Evolutionary conservation across 1,284 basidiomycete species (phyloP), one percentile per base, ranked within the genome.

Genomic region (Testicularia cyperi): DNA sequence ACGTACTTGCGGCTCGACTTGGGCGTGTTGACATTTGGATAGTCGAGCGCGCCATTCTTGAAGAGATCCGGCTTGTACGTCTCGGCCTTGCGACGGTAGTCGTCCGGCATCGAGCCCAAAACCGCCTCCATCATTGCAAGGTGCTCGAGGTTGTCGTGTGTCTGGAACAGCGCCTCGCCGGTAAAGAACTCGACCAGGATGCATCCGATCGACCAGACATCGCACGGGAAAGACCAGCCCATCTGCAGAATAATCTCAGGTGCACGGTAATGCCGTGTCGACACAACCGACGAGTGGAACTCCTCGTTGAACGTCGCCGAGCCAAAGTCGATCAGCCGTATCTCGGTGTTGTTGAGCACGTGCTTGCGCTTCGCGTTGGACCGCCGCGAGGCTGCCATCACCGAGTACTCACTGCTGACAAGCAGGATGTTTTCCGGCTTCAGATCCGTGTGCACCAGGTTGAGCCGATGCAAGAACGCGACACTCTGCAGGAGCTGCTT

Each of bases 81-180:
- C 77, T 77, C 74, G 34, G 80, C 81, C 38, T 77, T 77, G 16
- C 79, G 75, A 2, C 78, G 65, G 77, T 94, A 91, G 5, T 86
- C 84, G 33, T 87, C 85, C 0, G 92, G 91, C 86, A 98, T 92
- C 78, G 86, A 88, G 53, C 94, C 95, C 85, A 98, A 94, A 25
- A 98, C 95, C 65, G 88, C 86, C 78, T 98, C 92, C 95, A 99
- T 99, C 95, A 98, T 99, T 31, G 95, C 95, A 6, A 99, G 84
- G 77, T 99, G 95, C 46, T 98, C 95, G 10, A 98, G 83, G 77
- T 98, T 98, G 79, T 98, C 94, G 75, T 97, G 94, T 0, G 95
- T 98, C 78, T 98, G 95, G 80, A 97, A 99, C 23, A 98, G 82
- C 4, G 95, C 95, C 33, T 94, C 86, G 25, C 95, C 95, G 3